phyloP scores from a whole-genome alignment of 2,329 filamentous ascomycete genomes.

The Cryphonectria parasitica region DNA sequence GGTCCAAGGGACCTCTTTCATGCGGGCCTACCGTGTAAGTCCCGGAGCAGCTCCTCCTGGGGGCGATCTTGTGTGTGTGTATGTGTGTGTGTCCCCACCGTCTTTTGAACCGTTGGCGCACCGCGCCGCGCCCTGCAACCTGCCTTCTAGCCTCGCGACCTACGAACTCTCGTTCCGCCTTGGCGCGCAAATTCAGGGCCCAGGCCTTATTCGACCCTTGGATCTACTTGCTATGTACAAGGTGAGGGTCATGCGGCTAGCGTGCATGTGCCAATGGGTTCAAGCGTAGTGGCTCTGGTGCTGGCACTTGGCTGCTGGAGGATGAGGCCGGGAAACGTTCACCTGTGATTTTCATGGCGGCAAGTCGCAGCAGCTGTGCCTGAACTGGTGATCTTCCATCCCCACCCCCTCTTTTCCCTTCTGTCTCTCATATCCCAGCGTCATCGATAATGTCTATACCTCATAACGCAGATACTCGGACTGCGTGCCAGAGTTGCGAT shows the following conservation, averaged over 20 bases:
- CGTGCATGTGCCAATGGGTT: background rate
- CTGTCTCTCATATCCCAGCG: background rate
- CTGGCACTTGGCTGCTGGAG: background rate
- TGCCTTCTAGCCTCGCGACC: background rate
- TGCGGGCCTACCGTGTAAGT: background rate
- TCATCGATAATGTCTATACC: background rate
- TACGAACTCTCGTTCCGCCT: background rate
- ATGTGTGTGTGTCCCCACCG: background rate
- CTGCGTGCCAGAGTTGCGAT: background rate
- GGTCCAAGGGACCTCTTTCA: background rate
- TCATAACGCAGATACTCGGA: background rate
- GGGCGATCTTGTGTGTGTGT: background rate
- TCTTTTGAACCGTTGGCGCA: background rate
- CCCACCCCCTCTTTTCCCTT: background rate
- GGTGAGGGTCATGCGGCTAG: background rate
- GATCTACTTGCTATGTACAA: background rate
- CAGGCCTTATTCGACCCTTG: background rate
- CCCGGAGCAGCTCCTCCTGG: slow-evolving; percentile 2
- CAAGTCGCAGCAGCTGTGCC: background rate
- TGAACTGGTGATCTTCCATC: background rate
- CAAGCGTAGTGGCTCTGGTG: background rate
- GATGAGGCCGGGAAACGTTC: background rate
- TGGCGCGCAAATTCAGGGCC: background rate
- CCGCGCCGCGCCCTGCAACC: background rate
- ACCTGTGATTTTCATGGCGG: background rate